phyloP scores from a whole-genome alignment of 179 eudicot genomes.

The Beta lomatogona region DNA sequence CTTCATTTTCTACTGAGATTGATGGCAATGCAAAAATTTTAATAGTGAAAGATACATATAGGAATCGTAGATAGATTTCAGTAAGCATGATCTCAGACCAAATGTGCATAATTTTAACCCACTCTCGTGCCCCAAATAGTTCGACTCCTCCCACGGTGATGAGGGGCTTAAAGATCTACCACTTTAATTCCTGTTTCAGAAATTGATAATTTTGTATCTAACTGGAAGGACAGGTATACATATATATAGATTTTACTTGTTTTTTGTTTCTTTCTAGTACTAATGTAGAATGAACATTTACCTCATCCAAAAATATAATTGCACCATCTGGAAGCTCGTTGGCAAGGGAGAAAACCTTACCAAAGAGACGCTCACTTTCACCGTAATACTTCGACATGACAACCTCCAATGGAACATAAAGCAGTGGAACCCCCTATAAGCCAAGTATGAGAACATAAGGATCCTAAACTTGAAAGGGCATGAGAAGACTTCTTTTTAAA shows the following conservation, averaged over 20 bases:
- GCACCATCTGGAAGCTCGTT: conserved; percentile 92
- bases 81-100: too few species aligned
- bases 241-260: not conserved
- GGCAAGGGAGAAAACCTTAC: conserved; percentile 92
- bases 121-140: too few species aligned
- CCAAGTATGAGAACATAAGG: not conserved
- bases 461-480: not conserved
- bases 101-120: too few species aligned
- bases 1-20: too few species aligned
- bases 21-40: too few species aligned
- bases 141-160: not conserved
- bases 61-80: too few species aligned
- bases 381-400: conserved; percentile 96
- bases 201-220: not conserved
- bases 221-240: not conserved
- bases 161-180: not conserved
- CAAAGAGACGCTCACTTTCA: conserved; percentile 90
- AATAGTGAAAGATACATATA: too few species aligned
- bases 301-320: conserved; percentile 97
- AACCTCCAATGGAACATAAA: conserved; percentile 90
- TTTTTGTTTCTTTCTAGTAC: not conserved
- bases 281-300: conserved; percentile 27
- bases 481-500: not conserved
- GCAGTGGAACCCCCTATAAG: conserved; percentile 76
- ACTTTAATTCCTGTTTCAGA: not conserved